Base-by-base conservation (phyloP, 352 stramenopile genomes). In the Hyaloperonospora brassicae region DNA sequence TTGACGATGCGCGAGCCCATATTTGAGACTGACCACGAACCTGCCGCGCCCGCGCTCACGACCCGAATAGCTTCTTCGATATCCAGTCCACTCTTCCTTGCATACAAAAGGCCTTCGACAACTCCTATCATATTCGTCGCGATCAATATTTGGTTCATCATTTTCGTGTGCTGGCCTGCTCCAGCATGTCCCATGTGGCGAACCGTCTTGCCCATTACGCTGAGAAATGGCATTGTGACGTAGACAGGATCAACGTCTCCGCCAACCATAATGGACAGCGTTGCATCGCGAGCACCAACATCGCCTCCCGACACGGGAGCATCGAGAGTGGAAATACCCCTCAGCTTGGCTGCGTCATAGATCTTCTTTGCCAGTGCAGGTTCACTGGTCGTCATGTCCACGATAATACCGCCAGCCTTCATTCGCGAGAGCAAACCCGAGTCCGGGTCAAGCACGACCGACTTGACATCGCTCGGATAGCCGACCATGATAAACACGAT, bases 121-220 rank as follows among this genome's bases (percentile, higher is more conserved):
- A 95, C 81, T 31, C 86, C 87, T 48, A 95, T 91, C 84, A 93
- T 93, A 58, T 86, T 89, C 42, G 80, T 90, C 38, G 80, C 76
- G 50, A 93, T 93, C 62, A 92, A 53, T 57, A 93, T 89, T 57
- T 97, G 87, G 64, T 96, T 96, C 51, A 96, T 86, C 84, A 95
- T 94, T 73, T 96, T 96, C 14, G 87, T 95, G 58, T 94, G 80
- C 55, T 96, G 85, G 0, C 87, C 87, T 31, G 82, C 73, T 3
- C 87, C 88, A 14, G 85, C 54, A 10, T 70, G 70, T 24, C 88
- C 88, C 80, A 95, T 95, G 65, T 95, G 84, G 9, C 81, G 77
- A 52, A 96, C 73, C 36, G 92, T 95, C 57, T 92, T 94, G 57
- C 87, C 86, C 72, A 97, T 87, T 36, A 93, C 66, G 43, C 84